phyloP scores from a whole-genome alignment of 139 green algal genomes.

The Trebouxia sp. region DNA sequence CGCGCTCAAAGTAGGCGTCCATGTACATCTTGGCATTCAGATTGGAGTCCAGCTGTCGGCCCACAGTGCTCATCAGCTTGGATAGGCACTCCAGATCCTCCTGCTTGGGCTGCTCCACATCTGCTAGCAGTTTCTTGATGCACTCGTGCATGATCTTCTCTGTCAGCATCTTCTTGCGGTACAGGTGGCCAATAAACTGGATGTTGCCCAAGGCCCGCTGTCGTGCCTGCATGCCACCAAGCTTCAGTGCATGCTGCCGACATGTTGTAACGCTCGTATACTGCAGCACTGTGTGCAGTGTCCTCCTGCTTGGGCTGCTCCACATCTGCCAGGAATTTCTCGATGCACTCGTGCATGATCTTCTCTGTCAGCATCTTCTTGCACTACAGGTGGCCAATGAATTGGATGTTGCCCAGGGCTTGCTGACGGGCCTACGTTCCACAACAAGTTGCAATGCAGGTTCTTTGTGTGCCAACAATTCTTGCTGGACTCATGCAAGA shows the following conservation, averaged over 20 bases:
- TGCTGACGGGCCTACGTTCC: constrained; percentile 62
- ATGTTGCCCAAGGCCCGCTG: constrained; percentile 95
- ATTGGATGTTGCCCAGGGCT: constrained; percentile 97
- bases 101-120: constrained; percentile 59
- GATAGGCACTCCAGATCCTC: constrained; percentile 97
- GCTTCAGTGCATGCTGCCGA: no score
- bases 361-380: constrained; percentile 93
- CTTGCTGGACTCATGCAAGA: constrained; percentile 93
- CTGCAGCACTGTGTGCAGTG: no score
- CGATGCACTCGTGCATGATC: constrained; percentile 95
- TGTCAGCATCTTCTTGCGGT: constrained; percentile 87
- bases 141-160: constrained; percentile 98
- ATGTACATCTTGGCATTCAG: constrained; percentile 55
- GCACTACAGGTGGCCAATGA: constrained; percentile 93
- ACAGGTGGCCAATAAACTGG: constrained; percentile 95
- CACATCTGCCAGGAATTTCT: constrained; percentile 63
- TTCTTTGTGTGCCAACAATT: constrained; percentile 64
- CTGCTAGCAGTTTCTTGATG: constrained; percentile 67
- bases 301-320: constrained; percentile 79
- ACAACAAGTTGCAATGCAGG: no score
- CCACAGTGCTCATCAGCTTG: constrained; percentile 92
- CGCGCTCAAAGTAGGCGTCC: constrained; percentile 85
- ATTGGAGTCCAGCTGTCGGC: constrained; percentile 57
- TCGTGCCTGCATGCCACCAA: constrained; percentile 55
- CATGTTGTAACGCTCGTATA: no score